Conservation (phyloP, 805 yeast species). For the Lachancea sp. region DNA sequence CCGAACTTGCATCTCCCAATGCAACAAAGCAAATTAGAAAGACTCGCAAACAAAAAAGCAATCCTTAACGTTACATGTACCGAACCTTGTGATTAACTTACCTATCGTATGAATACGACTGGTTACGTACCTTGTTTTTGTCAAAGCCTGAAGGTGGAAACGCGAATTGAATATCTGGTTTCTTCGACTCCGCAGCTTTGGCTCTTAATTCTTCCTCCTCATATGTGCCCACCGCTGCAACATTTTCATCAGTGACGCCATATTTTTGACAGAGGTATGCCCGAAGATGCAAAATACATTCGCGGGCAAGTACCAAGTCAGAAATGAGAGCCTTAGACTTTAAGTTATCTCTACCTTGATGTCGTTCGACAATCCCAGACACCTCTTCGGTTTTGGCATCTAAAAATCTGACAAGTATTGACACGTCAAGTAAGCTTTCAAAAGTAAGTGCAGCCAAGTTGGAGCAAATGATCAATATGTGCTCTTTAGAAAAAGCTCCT, state of each 20-base stretch:
- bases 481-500: not conserved
- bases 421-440: constrained; percentile 19
- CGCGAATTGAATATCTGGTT: not conserved
- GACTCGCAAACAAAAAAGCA: not conserved
- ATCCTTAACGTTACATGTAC: too few relatives aligned
- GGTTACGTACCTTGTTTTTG: not conserved
- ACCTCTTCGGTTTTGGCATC: constrained; percentile 23
- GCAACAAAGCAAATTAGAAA: not conserved
- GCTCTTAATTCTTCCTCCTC: constrained; percentile 9
- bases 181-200: constrained; percentile 11
- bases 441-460: constrained; percentile 20
- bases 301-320: constrained; percentile 3
- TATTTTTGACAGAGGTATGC: constrained; percentile 4
- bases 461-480: constrained; percentile 7
- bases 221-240: constrained; percentile 7
- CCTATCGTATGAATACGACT: not conserved
- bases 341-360: constrained; percentile 1
- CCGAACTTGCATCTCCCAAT: too few relatives aligned
- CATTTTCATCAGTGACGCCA: constrained; percentile 7
- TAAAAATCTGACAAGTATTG: constrained; percentile 14
- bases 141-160: constrained; percentile 2
- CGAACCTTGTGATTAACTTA: not conserved
- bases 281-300: constrained; percentile 6
- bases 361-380: constrained; percentile 19
- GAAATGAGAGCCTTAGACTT: not conserved